These are phyloP conservation scores for Parachaetomium inaequale DNA, from an alignment of 495 filamentous ascomycete genomes.

Conservation along the genomic window DNA sequence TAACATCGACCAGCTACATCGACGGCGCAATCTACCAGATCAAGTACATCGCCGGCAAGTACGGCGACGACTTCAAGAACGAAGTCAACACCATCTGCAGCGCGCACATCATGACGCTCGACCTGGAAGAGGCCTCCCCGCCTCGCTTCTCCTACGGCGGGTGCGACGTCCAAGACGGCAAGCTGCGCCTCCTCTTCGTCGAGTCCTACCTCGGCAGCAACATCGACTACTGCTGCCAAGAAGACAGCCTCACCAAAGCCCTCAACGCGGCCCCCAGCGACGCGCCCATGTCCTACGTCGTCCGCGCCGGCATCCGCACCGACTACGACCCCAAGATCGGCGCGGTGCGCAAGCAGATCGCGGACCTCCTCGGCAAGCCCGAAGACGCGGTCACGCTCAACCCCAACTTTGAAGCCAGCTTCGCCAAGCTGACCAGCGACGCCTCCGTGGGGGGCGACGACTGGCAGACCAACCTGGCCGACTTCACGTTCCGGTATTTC, in stretches of 20 bases:
- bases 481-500: slow-evolving; percentile 39
- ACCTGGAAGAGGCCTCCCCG: slow-evolving; percentile 38
- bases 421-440: slow-evolving; percentile 43
- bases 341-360: slow-evolving; percentile 36
- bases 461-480: slow-evolving; percentile 42
- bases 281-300: slow-evolving; percentile 34
- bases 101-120: slow-evolving; percentile 46
- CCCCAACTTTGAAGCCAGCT: slow-evolving; percentile 47
- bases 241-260: slow-evolving; percentile 36
- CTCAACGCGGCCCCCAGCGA: slow-evolving; percentile 42
- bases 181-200: slow-evolving; percentile 47
- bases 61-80: slow-evolving; percentile 36
- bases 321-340: slow-evolving; percentile 43
- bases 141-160: slow-evolving; percentile 45
- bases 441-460: slow-evolving; percentile 35
- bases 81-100: slow-evolving; percentile 49
- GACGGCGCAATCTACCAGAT: slow-evolving; percentile 40
- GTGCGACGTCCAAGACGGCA: slow-evolving; percentile 43
- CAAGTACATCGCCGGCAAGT: slow-evolving; percentile 34
- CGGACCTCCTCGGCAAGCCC: slow-evolving; percentile 37
- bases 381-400: slow-evolving; percentile 38
- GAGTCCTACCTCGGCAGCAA: slow-evolving; percentile 44
- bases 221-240: slow-evolving; percentile 37
- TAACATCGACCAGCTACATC: slow-evolving; percentile 39
- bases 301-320: slow-evolving; percentile 41